Evolutionary conservation across 2,329 filamentous ascomycete species (phyloP), one percentile per base, ranked within the genome.

Genomic region (Alternaria conjuncta): DNA sequence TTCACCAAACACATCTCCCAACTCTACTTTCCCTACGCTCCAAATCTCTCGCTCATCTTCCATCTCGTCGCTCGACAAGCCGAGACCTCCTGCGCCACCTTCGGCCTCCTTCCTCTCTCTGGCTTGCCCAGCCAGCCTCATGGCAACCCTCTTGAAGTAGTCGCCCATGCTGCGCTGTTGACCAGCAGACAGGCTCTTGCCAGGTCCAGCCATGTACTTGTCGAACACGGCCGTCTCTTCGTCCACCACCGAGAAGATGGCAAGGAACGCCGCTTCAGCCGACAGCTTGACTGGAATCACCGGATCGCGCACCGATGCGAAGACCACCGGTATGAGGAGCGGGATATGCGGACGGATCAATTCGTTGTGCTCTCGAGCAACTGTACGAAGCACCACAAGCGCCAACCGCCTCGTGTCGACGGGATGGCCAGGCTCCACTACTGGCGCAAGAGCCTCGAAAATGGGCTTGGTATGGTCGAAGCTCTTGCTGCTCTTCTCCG

Each of bases 41-140:
- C 94, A 97, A 66, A 99, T 90, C 84, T 99, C 96, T 80, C 89
- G 91, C 84, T 97, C 93, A 81, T 99, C 96, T 76, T 99, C 96
- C 30, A 89, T 84, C 83, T 99, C 96, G 79, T 99, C 96, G 76
- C 92, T 94, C 32, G 91, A 92, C 73, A 99, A 79, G 0, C 94
- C 94, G 54, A 98, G 78, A 0, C 94, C 93, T 50, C 94, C 94
- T 62, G 90, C 87, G 8, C 95, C 96, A 65, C 94, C 95, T 78
- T 97, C 94, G 0, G 96, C 96, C 71, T 97, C 94, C 75, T 89
- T 92, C 72, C 96, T 87, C 83, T 99, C 96, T 66, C 93, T 87
- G 2, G 92, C 94, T 79, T 98, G 96, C 18, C 85, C 87, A n/a
- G 92, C 95, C 20, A 98, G 82, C 71, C 94, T 88, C 74, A 95